Percentiles rank a stretch among this genome's conserved stretches.
These are phyloP conservation scores for Leccinum fibrillosum DNA, from an alignment of 768 basidiomycete genomes.

Conservation along the genomic window DNA sequence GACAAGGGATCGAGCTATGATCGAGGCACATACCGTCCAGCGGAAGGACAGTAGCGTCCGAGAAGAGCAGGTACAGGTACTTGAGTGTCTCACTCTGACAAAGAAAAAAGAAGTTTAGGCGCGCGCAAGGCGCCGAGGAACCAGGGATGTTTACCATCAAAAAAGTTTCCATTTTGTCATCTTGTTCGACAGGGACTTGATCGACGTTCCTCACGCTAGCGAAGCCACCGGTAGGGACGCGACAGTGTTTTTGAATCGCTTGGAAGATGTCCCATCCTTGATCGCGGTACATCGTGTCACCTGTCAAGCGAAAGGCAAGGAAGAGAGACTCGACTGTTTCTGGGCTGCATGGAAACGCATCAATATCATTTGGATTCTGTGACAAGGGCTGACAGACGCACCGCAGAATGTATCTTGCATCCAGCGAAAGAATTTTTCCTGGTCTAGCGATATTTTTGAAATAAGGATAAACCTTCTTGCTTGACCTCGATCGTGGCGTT, in stretches of 20 bases:
- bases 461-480: neutral
- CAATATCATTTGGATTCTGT: neutral
- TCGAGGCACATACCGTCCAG: constrained; percentile 56
- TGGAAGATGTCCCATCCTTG: constrained; percentile 89
- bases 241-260: constrained; percentile 82
- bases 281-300: constrained; percentile 74
- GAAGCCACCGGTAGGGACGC: constrained; percentile 76
- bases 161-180: constrained; percentile 97
- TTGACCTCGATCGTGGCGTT: neutral
- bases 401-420: constrained; percentile 92
- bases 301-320: constrained; percentile 86
- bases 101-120: neutral
- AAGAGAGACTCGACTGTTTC: constrained; percentile 96
- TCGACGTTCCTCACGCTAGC: constrained; percentile 85
- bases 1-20: neutral
- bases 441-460: constrained; percentile 16
- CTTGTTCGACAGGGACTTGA: constrained; percentile 57
- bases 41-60: constrained; percentile 68
- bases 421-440: constrained; percentile 47
- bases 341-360: constrained; percentile 47
- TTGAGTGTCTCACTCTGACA: constrained; percentile 83
- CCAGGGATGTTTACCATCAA: constrained; percentile 58
- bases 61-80: constrained; percentile 87
- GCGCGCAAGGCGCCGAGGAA: neutral
- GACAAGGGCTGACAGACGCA: constrained; percentile 24